phyloP scores from a whole-genome alignment of 2,329 filamentous ascomycete genomes.

The Didymella lethalis region DNA sequence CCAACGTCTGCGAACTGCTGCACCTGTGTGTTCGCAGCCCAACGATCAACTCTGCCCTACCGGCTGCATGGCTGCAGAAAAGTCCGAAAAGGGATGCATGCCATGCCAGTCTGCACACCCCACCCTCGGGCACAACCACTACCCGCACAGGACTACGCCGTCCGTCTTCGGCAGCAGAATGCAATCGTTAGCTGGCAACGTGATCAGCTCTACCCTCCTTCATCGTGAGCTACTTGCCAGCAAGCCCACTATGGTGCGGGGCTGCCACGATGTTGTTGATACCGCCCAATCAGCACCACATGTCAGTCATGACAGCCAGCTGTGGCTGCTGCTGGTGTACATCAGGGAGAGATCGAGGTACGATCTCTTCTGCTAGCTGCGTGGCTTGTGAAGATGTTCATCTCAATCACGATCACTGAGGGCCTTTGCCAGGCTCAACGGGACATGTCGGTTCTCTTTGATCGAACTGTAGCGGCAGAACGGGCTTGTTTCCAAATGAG shows the following conservation, averaged over 20 bases:
- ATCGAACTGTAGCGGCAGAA: constrained; percentile 15
- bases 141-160: constrained; percentile 25
- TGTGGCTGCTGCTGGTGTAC: constrained; percentile 3
- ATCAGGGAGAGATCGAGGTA: background rate
- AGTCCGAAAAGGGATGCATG: constrained; percentile 32
- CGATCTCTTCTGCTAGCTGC: background rate
- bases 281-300: constrained; percentile 5
- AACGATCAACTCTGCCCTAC: constrained; percentile 17
- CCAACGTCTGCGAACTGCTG: constrained; percentile 31
- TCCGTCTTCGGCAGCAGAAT: constrained; percentile 31
- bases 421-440: background rate
- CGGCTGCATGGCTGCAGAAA: constrained; percentile 33
- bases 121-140: constrained; percentile 31
- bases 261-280: constrained; percentile 10
- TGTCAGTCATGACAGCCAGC: background rate
- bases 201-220: constrained; percentile 31
- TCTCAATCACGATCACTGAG: background rate
- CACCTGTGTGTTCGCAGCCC: constrained; percentile 34
- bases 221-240: constrained; percentile 14
- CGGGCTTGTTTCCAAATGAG: constrained; percentile 44
- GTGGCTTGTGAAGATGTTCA: background rate
- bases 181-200: constrained; percentile 26
- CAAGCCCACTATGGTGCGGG: constrained; percentile 24
- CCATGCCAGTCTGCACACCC: constrained; percentile 32
- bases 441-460: constrained; percentile 8